Evolutionary conservation across 1,139 yeast species (phyloP).

Genomic region (Diutina catenulata): DNA sequence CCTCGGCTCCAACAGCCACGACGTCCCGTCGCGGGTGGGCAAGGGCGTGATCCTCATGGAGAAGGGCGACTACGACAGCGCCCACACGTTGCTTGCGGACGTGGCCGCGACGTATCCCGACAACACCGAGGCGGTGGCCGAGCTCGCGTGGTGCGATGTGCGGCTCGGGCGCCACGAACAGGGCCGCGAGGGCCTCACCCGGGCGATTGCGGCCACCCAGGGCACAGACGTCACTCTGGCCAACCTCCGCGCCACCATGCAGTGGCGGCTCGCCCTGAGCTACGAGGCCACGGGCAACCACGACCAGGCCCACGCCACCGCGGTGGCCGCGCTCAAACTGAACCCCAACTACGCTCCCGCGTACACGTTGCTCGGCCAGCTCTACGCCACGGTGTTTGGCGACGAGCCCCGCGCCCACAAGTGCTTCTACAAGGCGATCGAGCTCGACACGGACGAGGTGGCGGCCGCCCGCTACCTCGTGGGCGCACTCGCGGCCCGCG

Average conservation of each 20-base stretch:
- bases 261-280: conserved; percentile 69
- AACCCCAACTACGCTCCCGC: conserved; percentile 61
- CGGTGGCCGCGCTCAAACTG: conserved; percentile 53
- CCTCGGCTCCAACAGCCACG: conserved; percentile 34
- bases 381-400: conserved; percentile 44
- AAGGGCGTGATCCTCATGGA: conserved; percentile 70
- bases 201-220: conserved; percentile 28
- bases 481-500: conserved; percentile 46
- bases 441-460: conserved; percentile 66
- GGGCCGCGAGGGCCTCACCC: conserved; percentile 43
- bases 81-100: conserved; percentile 37
- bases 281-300: conserved; percentile 22
- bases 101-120: conserved; percentile 42
- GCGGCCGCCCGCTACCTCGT: conserved; percentile 67
- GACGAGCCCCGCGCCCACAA: conserved; percentile 68
- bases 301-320: conserved; percentile 32
- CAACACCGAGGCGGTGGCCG: conserved; percentile 51
- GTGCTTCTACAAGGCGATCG: conserved; percentile 85
- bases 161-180: conserved; percentile 34
- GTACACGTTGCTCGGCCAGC: conserved; percentile 66
- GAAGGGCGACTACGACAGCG: conserved; percentile 42
- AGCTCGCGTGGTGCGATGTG: conserved; percentile 71
- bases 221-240: conserved; percentile 42
- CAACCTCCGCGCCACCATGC: conserved; percentile 46
- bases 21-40: conserved; percentile 62